Evolutionary conservation across 352 stramenopile genomes (phyloP).

Genomic region (Phytophthora pseudosyringae): DNA sequence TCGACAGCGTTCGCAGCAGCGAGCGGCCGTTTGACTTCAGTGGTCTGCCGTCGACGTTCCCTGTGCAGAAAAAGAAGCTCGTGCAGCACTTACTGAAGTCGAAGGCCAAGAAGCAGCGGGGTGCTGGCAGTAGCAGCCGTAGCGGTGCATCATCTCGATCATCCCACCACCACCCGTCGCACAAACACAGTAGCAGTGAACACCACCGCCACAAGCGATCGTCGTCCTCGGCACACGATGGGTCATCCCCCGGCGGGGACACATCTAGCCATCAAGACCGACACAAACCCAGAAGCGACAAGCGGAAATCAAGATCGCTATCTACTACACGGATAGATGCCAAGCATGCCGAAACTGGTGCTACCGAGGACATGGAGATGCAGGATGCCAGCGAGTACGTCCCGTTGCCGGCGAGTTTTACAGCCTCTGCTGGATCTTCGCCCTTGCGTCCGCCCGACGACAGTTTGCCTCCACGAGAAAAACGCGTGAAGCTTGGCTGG

Average conservation of each 20-base stretch:
- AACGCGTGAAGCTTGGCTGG: slow-evolving; percentile 79
- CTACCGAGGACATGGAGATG: slow-evolving; percentile 38
- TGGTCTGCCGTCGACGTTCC: slow-evolving; percentile 52
- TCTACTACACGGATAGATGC: slow-evolving; percentile 28
- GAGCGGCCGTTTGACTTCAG: slow-evolving; percentile 51
- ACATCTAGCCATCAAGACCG: slow-evolving; percentile 32
- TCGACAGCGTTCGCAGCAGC: slow-evolving; percentile 47
- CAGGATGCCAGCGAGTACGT: slow-evolving; percentile 49
- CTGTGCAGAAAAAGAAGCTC: slow-evolving; percentile 65
- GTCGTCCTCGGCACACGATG: slow-evolving; percentile 25
- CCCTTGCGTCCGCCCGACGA: slow-evolving; percentile 7
- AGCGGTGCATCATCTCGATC: slow-evolving; percentile 18
- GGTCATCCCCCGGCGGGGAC: slow-evolving; percentile 16
- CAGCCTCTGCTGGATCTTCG: slow-evolving; percentile 33
- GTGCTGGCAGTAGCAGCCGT: slow-evolving; percentile 19
- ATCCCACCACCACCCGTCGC: slow-evolving; percentile 29
- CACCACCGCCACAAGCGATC: slow-evolving; percentile 37
- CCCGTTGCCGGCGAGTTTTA: slow-evolving; percentile 57
- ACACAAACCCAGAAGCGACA: slow-evolving; percentile 34
- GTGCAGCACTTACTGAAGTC: slow-evolving; percentile 56
- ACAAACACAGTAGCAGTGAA: slow-evolving; percentile 33
- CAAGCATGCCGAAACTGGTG: slow-evolving; percentile 6
- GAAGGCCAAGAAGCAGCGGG: slow-evolving; percentile 47
- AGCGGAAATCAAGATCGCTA: slow-evolving; percentile 36
- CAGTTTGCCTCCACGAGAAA: slow-evolving; percentile 40